Evolutionary conservation across 2,329 filamentous ascomycete genomes (phyloP).

Genomic region (Parascedosporium putredinis): DNA sequence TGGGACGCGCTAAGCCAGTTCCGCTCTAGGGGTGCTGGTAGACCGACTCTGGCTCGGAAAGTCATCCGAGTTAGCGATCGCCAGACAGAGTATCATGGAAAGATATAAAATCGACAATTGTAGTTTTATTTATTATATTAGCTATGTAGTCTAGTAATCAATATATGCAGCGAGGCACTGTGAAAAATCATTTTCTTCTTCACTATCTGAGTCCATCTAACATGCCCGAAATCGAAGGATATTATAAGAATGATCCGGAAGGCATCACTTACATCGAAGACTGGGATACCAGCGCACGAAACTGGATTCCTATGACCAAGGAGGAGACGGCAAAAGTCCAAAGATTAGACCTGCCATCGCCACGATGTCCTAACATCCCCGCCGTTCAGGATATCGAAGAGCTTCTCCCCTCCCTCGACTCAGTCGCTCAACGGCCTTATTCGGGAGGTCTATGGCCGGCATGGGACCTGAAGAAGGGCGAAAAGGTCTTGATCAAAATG

Average conservation of each 20-base stretch:
- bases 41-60: background rate
- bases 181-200: too few species aligned
- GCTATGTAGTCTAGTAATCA: too few species aligned
- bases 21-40: background rate
- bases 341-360: background rate
- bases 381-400: background rate
- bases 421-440: background rate
- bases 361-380: background rate
- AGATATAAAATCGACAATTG: too few species aligned
- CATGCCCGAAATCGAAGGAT: constrained; percentile 1
- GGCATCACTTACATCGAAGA: constrained; percentile 1
- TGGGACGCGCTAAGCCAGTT: background rate
- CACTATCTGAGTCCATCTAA: too few species aligned
- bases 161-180: too few species aligned
- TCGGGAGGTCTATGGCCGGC: constrained; percentile 3
- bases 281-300: background rate
- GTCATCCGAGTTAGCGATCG: background rate
- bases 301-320: background rate
- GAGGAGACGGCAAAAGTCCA: background rate
- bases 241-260: background rate
- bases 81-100: too few species aligned
- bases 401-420: background rate
- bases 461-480: constrained; percentile 4
- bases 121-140: too few species aligned
- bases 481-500: constrained; percentile 4